phyloP scores from a whole-genome alignment of 2,329 filamentous ascomycete genomes.

The Colletotrichum sp. region DNA sequence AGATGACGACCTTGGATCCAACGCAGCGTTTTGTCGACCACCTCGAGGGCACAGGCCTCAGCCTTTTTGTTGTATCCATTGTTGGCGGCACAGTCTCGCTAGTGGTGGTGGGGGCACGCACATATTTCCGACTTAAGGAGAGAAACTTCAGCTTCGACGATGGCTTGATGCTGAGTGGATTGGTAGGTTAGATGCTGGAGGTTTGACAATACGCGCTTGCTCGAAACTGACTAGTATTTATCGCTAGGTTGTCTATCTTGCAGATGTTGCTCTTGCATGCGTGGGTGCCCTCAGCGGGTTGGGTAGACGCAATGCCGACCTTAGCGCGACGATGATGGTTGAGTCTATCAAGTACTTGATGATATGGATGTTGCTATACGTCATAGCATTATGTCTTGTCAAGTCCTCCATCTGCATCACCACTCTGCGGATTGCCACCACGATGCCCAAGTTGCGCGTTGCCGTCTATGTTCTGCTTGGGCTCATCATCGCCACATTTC shows the following conservation, averaged over 20 bases:
- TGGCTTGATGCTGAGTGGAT: constrained; percentile 21
- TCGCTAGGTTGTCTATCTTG: constrained; percentile 10
- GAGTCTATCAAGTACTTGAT: constrained; percentile 27
- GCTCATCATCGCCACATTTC: constrained; percentile 28
- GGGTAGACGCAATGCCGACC: constrained; percentile 23
- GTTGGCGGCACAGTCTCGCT: constrained; percentile 22
- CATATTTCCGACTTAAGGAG: constrained; percentile 11
- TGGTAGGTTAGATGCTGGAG: neutral
- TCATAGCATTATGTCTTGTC: constrained; percentile 24
- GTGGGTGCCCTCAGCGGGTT: constrained; percentile 24
- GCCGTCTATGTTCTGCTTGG: constrained; percentile 24
- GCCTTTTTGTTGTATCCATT: constrained; percentile 23
- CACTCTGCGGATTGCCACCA: constrained; percentile 36
- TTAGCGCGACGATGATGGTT: constrained; percentile 20
- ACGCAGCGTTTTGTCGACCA: constrained; percentile 10
- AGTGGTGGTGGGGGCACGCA: constrained; percentile 22
- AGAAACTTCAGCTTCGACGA: constrained; percentile 18
- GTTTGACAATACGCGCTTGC: neutral
- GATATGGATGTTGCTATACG: constrained; percentile 31
- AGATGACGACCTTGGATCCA: constrained; percentile 16
- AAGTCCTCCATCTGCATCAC: constrained; percentile 39
- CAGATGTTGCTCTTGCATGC: constrained; percentile 25
- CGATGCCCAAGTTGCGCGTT: constrained; percentile 22
- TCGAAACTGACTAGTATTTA: neutral
- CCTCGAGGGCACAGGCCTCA: constrained; percentile 18